Evolutionary conservation across 2,329 filamentous ascomycete genomes (phyloP).

Genomic region (Paradendryphiella salina): DNA sequence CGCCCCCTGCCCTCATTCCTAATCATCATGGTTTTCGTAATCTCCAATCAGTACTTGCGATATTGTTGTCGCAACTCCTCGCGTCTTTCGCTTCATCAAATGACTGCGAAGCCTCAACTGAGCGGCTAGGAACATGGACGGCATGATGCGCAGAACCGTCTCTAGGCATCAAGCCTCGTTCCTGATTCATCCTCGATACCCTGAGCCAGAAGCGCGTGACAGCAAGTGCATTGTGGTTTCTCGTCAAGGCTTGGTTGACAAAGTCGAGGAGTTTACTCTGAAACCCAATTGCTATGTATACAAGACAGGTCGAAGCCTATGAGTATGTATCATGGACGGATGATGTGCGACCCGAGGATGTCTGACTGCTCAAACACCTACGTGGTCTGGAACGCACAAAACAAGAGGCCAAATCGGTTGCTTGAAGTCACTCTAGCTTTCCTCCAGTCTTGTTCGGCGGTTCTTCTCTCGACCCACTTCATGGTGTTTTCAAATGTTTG

Average conservation of each 20-base stretch:
- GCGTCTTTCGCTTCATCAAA: neutral
- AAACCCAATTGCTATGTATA: neutral
- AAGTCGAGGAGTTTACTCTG: no score
- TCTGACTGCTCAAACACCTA: neutral
- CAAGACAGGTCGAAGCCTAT: neutral
- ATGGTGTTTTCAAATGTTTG: conserved; percentile 11
- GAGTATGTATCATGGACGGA: neutral
- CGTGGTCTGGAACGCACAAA: conserved; percentile 1
- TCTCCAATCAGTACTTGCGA: no score
- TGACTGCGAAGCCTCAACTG: no score
- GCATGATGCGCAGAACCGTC: no score
- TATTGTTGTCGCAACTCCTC: neutral
- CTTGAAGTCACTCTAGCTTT: neutral
- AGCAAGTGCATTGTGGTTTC: no score
- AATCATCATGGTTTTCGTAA: no score
- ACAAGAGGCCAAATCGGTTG: neutral
- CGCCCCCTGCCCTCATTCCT: neutral
- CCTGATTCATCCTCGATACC: no score
- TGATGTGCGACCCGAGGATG: neutral
- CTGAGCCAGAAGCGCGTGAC: no score
- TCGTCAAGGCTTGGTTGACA: no score
- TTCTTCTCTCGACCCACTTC: neutral
- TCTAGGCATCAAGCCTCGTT: no score
- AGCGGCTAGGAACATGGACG: no score
- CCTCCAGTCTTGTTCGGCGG: neutral